Conservation (phyloP, 495 filamentous ascomycete species). For the Neurospora sp. region DNA sequence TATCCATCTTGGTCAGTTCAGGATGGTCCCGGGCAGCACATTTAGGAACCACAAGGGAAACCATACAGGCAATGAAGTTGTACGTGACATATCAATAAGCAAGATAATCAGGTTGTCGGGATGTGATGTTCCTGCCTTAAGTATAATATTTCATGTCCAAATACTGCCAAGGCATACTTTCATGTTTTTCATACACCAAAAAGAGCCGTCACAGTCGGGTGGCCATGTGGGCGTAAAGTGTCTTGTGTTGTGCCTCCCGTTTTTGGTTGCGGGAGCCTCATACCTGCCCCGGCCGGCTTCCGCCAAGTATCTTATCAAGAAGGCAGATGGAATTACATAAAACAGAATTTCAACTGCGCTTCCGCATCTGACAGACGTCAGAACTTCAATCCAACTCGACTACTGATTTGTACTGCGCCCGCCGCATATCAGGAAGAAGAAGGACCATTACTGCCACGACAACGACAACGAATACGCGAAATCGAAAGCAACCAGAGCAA, state of each 20-base stretch:
- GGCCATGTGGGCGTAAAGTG: background rate
- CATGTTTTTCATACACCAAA: background rate
- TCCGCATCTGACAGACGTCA: no score
- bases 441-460: background rate
- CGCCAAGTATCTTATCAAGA: background rate
- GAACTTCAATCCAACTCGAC: background rate
- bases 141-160: background rate
- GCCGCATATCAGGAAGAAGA: background rate
- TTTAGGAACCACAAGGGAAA: background rate
- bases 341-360: background rate
- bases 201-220: background rate
- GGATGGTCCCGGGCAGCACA: no score
- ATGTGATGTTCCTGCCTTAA: no score
- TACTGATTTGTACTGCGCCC: background rate
- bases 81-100: background rate
- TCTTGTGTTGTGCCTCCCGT: background rate
- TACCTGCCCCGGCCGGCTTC: background rate
- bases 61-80: background rate
- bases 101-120: background rate
- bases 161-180: background rate
- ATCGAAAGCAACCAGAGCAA: background rate
- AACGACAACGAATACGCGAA: background rate
- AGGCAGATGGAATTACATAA: background rate
- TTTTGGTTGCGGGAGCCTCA: background rate
- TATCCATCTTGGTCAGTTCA: no score